These are phyloP conservation scores for Calonectria pseudoreteaudii DNA, from an alignment of 2,329 filamentous ascomycete genomes.

Conservation along the genomic window DNA sequence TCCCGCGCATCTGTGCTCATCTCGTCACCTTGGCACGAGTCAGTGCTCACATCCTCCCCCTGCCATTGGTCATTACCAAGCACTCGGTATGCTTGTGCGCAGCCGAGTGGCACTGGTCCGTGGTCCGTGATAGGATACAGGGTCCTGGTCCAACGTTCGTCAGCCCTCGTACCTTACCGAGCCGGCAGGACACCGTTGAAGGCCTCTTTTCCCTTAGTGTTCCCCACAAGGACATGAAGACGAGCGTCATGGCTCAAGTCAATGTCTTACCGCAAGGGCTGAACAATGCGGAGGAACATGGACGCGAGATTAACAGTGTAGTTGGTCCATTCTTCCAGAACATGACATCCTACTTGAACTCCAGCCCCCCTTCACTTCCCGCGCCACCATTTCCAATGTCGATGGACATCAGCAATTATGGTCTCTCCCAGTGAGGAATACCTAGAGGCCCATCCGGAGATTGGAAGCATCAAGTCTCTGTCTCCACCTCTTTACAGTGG, in stretches of 20 bases:
- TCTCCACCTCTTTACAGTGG: slow-evolving; percentile 35
- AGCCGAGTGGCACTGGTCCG: background rate
- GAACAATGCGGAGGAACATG: background rate
- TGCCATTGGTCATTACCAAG: background rate
- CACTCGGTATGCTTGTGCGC: background rate
- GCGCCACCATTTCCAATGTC: slow-evolving; percentile 8
- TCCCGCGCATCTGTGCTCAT: background rate
- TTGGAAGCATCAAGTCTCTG: slow-evolving; percentile 37
- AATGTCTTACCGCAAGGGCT: slow-evolving; percentile 1
- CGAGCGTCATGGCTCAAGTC: slow-evolving; percentile 9
- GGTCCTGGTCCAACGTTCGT: background rate
- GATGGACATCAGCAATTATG: slow-evolving; percentile 21
- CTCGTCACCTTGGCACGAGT: slow-evolving; percentile 11
- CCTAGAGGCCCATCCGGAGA: slow-evolving; percentile 26
- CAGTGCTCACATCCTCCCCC: background rate
- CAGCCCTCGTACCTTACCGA: slow-evolving; percentile 4
- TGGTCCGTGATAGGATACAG: background rate
- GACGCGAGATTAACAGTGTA: background rate
- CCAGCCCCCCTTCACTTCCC: background rate
- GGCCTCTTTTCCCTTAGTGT: background rate
- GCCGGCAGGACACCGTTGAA: background rate
- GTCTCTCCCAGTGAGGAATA: slow-evolving; percentile 21
- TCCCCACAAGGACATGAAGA: slow-evolving; percentile 1
- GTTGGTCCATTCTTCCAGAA: background rate
- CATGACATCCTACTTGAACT: background rate